Evolutionary conservation across 106 monocot genomes (phyloP), one percentile per base, ranked within the genome.

Genomic region (Phalaenopsis equestris): DNA sequence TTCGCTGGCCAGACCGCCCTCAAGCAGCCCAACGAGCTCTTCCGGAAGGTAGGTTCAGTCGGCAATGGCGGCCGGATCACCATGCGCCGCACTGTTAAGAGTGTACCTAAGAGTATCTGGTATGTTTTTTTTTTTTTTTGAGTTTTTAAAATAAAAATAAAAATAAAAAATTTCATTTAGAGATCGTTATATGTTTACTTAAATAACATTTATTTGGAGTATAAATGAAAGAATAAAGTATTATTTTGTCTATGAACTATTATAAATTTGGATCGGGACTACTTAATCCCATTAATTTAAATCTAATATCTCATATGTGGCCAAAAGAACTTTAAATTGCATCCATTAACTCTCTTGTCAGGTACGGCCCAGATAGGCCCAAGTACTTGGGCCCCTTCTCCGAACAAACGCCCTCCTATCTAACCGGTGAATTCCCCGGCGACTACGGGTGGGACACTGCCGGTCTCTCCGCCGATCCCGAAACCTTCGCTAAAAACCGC

Each of bases 81-180:
- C 80, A 95, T 95, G 95, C 95, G 95, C 76, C 89, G 95, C 17
- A 95, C 95, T n/a, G 83, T 90, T 82, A 92, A 87, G 80, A 89
- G 81, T 68, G 81, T 92, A 73, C 90, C 95, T 43, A 86, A 89
- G 78, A 95, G 95, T 87, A 90, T 89, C 78, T 95, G 95, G 95
- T 95, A 86, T 39, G n/a, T n/a, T 8, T 1, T 1, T 48, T 48
- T 48, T 48, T 48, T 30, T 30, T 30, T 30, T 30, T 0, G 0
- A 30, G 52, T 52, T 52, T 52, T 52, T 52, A 48, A 48, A 10
- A 7, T 48, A 48, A 48, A 48, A 9, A 9, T 30, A 30, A 30
- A 30, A 30, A 30, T 30, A 30, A 30, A 30, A 30, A 30, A 0
- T 30, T 30, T 30, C 30, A 30, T 30, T 30, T 30, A 30, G 30